Base-by-base conservation (phyloP, 2,329 filamentous ascomycete genomes). In the Fusarium sp. region DNA sequence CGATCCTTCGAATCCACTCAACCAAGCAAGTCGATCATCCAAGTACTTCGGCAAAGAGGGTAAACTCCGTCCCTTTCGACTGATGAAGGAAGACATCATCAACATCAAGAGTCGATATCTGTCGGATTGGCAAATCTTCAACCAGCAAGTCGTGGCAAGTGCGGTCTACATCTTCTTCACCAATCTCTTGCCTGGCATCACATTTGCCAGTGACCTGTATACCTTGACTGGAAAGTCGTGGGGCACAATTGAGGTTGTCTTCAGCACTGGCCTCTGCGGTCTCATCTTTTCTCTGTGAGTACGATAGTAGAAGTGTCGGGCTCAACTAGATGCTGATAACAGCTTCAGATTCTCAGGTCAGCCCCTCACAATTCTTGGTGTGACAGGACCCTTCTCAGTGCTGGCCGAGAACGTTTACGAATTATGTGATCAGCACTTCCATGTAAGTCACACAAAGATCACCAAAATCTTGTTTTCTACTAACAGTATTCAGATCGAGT, bases 141-240 rank as follows among this genome's bases (percentile, higher is more conserved):
- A 91, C 73, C 89, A 91, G 73, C 79, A 90, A 41, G 81, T 91
- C 9, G 79, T 91, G 56, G 88, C 89, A 25, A 90, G 87, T 73
- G 86, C 88, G 3, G 84, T 91, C 30, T 90, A 90, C 77, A 84
- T 91, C 64, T 91, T 90, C 81, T 91, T 91, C 75, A 90, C 88
- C 29, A 91, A 91, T 74, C 81, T 91, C 8, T 77, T 91, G 13
- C 89, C 89, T 0, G 88, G 89, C 3, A 90, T 91, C 72, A 91
- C 89, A 0, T 91, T 91, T 77, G 88, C 88, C 1, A 89, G 86
- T 75, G 89, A 91, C 75, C 77, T 91, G 60, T 90, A 89, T 74
- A 85, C 86, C 7, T 78, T 88, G 67, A 91, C 89, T 1, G 88
- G 88, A 16, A 80, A 85, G 73, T 88, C 85, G 29, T 91, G 88